Conservation (phyloP, 2,329 filamentous ascomycete genomes). For the Arthrobotrys entomopaga region DNA sequence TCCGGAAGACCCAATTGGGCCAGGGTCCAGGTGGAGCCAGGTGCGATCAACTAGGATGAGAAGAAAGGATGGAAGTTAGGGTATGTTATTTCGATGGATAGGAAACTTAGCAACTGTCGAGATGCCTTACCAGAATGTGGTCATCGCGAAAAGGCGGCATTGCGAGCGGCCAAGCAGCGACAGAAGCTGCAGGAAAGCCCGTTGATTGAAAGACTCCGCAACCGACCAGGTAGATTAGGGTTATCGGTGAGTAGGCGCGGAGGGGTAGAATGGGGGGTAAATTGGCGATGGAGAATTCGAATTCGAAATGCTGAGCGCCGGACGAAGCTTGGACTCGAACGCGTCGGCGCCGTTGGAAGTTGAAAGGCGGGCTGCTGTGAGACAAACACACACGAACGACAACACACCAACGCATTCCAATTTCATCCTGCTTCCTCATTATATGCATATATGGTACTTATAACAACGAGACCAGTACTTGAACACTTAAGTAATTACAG, state of each 20-base stretch:
- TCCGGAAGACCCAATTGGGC: conserved; percentile 90
- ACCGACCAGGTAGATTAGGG: background rate
- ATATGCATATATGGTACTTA: too few species aligned
- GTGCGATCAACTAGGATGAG: conserved; percentile 71
- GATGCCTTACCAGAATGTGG: conserved; percentile 58
- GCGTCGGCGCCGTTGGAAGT: conserved; percentile 25
- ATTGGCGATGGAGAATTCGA: background rate
- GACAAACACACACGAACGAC: conserved; percentile 5
- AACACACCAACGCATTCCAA: conserved; percentile 17
- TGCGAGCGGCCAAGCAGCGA: background rate
- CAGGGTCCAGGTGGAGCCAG: conserved; percentile 87
- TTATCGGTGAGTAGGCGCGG: background rate
- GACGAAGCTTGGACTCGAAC: conserved; percentile 24
- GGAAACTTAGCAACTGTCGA: background rate
- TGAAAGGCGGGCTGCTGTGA: conserved; percentile 10
- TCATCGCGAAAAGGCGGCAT: conserved; percentile 59
- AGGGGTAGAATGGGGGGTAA: conserved; percentile 1
- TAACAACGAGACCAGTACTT: too few species aligned
- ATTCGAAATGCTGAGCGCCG: conserved; percentile 10
- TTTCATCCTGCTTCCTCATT: background rate
- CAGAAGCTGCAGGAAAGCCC: background rate
- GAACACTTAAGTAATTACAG: too few species aligned
- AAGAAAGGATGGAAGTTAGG: conserved; percentile 7
- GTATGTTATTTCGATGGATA: background rate
- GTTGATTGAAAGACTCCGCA: background rate